Base-by-base conservation (phyloP, 176 grass and related monocot species). In the Rhynchospora breviuscula region DNA sequence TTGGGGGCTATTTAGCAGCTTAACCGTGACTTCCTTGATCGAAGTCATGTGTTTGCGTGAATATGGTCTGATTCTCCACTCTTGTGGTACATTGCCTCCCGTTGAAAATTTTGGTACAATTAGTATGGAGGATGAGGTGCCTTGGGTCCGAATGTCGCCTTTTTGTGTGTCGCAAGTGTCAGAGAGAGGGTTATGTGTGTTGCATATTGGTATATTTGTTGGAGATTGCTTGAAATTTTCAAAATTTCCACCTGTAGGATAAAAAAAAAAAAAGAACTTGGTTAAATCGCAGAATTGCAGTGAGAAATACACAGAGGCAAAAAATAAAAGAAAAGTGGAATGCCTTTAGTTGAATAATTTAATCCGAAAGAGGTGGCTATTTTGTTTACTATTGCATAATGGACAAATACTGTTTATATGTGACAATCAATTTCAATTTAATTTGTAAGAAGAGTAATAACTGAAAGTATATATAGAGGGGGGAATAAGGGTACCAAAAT, bases 131-230 rank as follows among this genome's bases (percentile, higher is more conserved):
- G 79, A 85, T 0, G 85, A 92, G 3, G 65, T 87, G 45, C 88
- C 93, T 19, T 93, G 92, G 17, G 66, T 83, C 43, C 96, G 85
- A 19, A 98, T 87, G 63, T 95, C 93, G 22, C 96, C 96, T 67
- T 82, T 66, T 48, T 85, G 79, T 58, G 94, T 70, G 11, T 91
- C 88, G 85, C 96, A 98, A 56, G 88, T 88, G 58, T 98, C 89
- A 0, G 92, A 91, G 71, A 83, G 84, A 18, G 86, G 80, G 14
- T 89, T 78, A 15, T 87, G 56, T 31, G 66, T 52, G 54, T 18
- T 59, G 82, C 93, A 95, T 46, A 88, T 79, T 31, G 83, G 66
- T 44, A 54, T 59, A 60, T 3, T 72, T 57, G 29, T 63, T 46
- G 23, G 70, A 35, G 43, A 60, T 85, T 78, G 83, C 21, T 78